Percentiles rank a stretch among this genome's conserved stretches.
phyloP scores from a whole-genome alignment of 2,329 filamentous ascomycete species.

The Fusarium subtropicale region DNA sequence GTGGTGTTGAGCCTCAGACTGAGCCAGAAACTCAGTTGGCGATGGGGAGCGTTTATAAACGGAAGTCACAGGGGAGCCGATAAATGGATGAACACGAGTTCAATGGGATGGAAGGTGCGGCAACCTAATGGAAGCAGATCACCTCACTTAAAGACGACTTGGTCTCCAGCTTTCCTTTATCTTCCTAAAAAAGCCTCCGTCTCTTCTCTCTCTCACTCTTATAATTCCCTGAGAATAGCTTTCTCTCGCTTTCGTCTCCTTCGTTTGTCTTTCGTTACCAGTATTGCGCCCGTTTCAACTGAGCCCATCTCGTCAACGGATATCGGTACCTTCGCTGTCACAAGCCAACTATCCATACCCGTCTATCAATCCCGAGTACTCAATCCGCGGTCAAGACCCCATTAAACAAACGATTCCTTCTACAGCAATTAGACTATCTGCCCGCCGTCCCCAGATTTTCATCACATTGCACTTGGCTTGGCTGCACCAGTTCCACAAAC shows the following conservation, averaged over 20 bases:
- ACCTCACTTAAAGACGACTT: slow-evolving; percentile 36
- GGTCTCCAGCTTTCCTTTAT: slow-evolving; percentile 21
- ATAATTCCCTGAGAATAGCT: slow-evolving; percentile 11
- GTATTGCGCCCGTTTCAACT: slow-evolving; percentile 23
- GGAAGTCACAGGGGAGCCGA: slow-evolving; percentile 27
- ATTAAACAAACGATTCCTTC: slow-evolving; percentile 29
- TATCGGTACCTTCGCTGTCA: slow-evolving; percentile 12
- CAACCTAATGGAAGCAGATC: slow-evolving; percentile 26
- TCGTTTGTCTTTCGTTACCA: slow-evolving; percentile 36
- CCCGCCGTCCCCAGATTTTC: slow-evolving; percentile 26
- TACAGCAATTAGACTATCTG: slow-evolving; percentile 9
- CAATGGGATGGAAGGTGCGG: slow-evolving; percentile 28
- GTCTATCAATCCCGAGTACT: slow-evolving; percentile 13
- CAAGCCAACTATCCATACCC: slow-evolving; percentile 2
- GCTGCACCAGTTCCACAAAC: slow-evolving; percentile 21
- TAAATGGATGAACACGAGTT: slow-evolving; percentile 24
- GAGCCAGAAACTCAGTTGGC: slow-evolving; percentile 15
- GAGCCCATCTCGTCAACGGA: slow-evolving; percentile 2
- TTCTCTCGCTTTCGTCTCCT: slow-evolving; percentile 27
- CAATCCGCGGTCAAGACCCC: slow-evolving; percentile 22
- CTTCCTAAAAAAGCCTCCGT: slow-evolving; percentile 22
- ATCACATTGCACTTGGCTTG: slow-evolving; percentile 19
- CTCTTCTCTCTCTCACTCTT: slow-evolving; percentile 4
- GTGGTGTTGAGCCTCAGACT: slow-evolving; percentile 34
- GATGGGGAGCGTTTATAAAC: slow-evolving; percentile 27